Conservation (phyloP, 805 yeast genomes). For the Barnettozyma botsteinii region DNA sequence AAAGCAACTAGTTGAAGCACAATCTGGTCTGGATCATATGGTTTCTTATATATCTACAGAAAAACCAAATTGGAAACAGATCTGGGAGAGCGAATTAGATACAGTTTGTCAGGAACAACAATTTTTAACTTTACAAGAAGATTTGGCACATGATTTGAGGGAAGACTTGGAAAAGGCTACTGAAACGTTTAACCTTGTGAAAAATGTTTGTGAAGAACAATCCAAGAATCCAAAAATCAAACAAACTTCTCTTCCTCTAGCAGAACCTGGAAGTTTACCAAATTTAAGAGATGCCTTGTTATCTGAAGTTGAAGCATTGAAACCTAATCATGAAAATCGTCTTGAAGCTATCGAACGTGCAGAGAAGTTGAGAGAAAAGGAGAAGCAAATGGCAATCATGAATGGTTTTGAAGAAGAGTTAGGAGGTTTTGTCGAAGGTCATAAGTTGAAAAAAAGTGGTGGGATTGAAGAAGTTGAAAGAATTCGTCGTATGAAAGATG, state of each 20-base stretch:
- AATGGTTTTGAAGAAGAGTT: constrained; percentile 81
- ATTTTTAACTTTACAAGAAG: constrained; percentile 84
- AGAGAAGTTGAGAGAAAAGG: constrained; percentile 71
- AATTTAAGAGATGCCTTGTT: constrained; percentile 71
- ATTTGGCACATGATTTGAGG: constrained; percentile 66
- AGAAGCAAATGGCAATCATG: constrained; percentile 46
- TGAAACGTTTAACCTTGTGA: constrained; percentile 78
- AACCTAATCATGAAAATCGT: constrained; percentile 80
- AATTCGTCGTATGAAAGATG: constrained; percentile 59
- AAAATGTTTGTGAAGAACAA: constrained; percentile 75
- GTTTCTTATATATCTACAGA: constrained; percentile 60
- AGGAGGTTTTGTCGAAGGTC: constrained; percentile 76
- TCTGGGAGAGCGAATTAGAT: constrained; percentile 89
- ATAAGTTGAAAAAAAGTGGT: constrained; percentile 73
- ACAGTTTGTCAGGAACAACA: constrained; percentile 93
- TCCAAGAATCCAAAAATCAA: constrained; percentile 47
- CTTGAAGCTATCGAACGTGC: constrained; percentile 87
- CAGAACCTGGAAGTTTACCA: constrained; percentile 59
- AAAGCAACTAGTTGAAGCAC: constrained; percentile 60
- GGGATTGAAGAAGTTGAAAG: constrained; percentile 86
- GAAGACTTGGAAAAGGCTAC: constrained; percentile 77
- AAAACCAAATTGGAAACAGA: constrained; percentile 79
- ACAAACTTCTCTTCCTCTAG: constrained; percentile 37
- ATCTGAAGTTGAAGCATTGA: constrained; percentile 68
- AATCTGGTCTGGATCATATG: constrained; percentile 45